These are phyloP conservation scores for Pythium vanterpoolii DNA, from an alignment of 352 stramenopile genomes.

Conservation along the genomic window DNA sequence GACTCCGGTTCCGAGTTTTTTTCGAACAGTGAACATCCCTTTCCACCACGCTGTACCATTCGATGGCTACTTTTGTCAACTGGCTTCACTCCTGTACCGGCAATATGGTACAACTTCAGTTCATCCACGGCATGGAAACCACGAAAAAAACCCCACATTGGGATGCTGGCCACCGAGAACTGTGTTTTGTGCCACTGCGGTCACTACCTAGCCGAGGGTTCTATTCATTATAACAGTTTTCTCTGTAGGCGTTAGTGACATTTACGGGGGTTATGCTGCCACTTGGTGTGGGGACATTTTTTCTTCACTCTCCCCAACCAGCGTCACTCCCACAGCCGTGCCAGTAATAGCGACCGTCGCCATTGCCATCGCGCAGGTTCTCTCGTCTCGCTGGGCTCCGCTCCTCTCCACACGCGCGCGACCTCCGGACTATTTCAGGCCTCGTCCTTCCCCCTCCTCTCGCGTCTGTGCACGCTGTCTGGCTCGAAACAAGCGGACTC, in stretches of 20 bases:
- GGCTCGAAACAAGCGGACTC: not conserved
- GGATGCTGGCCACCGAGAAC: not conserved
- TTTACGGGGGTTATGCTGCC: not conserved
- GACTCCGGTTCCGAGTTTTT: too few species aligned
- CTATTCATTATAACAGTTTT: not conserved
- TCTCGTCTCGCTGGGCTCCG: not conserved
- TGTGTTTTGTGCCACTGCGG: not conserved
- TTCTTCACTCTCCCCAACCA: not conserved
- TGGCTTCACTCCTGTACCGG: not conserved
- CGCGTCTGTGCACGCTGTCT: not conserved
- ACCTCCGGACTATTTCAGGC: not conserved
- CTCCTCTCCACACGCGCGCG: not conserved
- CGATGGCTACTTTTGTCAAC: not conserved
- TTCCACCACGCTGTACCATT: too few species aligned
- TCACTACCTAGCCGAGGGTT: not conserved
- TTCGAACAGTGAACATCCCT: too few species aligned
- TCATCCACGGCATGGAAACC: not conserved
- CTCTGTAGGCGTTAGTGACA: not conserved
- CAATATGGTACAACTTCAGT: not conserved
- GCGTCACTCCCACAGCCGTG: not conserved
- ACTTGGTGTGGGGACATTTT: not conserved
- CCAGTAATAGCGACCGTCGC: constrained; percentile 2
- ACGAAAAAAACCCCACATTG: not conserved
- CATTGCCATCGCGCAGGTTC: not conserved
- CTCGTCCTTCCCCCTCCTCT: not conserved